phyloP scores from a whole-genome alignment of 768 basidiomycete genomes.

The Auricularia cornea region DNA sequence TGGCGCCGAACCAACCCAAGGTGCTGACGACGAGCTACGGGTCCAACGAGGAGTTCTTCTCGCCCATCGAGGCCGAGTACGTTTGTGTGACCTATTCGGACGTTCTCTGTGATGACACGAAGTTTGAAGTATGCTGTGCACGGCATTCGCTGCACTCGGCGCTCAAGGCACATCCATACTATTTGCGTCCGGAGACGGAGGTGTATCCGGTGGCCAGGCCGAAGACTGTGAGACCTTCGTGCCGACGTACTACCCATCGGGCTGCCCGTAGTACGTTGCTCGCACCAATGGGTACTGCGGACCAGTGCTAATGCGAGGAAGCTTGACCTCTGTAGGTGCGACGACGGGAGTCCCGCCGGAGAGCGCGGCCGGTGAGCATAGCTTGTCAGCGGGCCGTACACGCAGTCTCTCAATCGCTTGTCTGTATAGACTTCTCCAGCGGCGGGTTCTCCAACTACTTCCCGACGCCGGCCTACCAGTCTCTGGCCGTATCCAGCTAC shows the following conservation, averaged over 20 bases:
- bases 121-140: slow-evolving; percentile 16
- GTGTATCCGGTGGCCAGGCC: slow-evolving; percentile 21
- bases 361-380: slow-evolving; percentile 15
- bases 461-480: slow-evolving; percentile 9
- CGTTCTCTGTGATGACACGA: neutral
- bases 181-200: slow-evolving; percentile 32
- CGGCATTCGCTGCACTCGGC: slow-evolving; percentile 24
- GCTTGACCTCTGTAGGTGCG: slow-evolving; percentile 29
- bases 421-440: slow-evolving; percentile 7
- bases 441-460: slow-evolving; percentile 13
- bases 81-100: slow-evolving; percentile 26
- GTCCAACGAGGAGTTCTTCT: slow-evolving; percentile 19
- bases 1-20: slow-evolving; percentile 36
- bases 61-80: slow-evolving; percentile 16
- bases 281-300: neutral
- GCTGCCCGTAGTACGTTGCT: slow-evolving; percentile 25
- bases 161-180: slow-evolving; percentile 29
- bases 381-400: no score
- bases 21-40: slow-evolving; percentile 29
- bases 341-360: slow-evolving; percentile 20
- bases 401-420: no score
- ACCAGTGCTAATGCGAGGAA: slow-evolving; percentile 5
- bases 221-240: slow-evolving; percentile 19
- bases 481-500: slow-evolving; percentile 10
- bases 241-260: slow-evolving; percentile 27